Conservation (phyloP, 1,284 basidiomycete species). For the Ustanciosporium gigantosporum region DNA sequence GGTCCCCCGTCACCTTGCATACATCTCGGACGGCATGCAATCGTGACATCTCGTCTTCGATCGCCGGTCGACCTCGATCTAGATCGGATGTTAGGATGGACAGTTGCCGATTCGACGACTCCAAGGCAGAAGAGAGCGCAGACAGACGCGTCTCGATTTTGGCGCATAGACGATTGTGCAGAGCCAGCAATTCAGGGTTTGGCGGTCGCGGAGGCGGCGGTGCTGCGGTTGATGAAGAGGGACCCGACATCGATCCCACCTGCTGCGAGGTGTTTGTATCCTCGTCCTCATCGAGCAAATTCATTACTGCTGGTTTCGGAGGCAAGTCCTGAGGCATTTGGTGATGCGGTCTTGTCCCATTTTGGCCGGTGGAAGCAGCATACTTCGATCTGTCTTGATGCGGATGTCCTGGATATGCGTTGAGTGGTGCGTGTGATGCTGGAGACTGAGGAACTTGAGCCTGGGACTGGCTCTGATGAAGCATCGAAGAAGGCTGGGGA, state of each 20-base stretch:
- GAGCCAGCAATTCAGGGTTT: conserved; percentile 73
- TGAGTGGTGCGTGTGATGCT: too few species aligned
- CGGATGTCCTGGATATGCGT: too few species aligned
- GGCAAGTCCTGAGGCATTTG: too few species aligned
- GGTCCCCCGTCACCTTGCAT: conserved; percentile 75
- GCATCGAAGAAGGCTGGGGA: too few species aligned
- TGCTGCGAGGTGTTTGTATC: not conserved
- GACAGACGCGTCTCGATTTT: conserved; percentile 74
- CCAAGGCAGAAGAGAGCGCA: conserved; percentile 70
- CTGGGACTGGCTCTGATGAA: too few species aligned
- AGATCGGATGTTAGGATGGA: conserved; percentile 80
- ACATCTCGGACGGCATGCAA: conserved; percentile 92
- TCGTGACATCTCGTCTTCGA: conserved; percentile 92
- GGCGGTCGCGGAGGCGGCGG: conserved; percentile 83
- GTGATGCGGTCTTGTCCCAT: too few species aligned
- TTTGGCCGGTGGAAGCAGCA: too few species aligned
- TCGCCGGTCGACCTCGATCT: conserved; percentile 83
- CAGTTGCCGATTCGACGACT: conserved; percentile 74
- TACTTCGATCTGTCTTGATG: too few species aligned
- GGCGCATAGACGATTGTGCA: conserved; percentile 79
- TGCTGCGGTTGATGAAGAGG: conserved; percentile 2
- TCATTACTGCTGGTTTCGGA: conserved; percentile 20
- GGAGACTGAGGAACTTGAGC: too few species aligned
- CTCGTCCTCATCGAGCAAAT: conserved; percentile 34
- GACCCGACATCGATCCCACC: not conserved